These are phyloP conservation scores for Tolypocladium endophyticum DNA, from an alignment of 2,329 filamentous ascomycete genomes.

Conservation along the genomic window DNA sequence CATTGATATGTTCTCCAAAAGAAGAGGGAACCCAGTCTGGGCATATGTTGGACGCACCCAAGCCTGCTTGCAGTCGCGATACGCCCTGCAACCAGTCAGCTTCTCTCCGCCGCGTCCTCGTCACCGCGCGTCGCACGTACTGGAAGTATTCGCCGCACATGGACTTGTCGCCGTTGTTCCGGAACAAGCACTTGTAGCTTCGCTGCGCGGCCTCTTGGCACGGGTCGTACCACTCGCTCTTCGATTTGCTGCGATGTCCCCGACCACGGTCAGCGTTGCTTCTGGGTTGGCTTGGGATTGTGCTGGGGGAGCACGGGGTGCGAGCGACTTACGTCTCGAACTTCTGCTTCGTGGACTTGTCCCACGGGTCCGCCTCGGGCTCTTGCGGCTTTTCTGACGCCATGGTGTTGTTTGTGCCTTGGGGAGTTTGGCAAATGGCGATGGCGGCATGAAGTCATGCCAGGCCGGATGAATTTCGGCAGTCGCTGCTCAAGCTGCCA, in stretches of 20 bases:
- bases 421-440: neutral
- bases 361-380: conserved; percentile 34
- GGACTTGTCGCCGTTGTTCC: conserved; percentile 76
- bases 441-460: conserved; percentile 4
- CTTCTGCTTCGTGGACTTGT: conserved; percentile 48
- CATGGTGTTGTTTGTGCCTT: neutral
- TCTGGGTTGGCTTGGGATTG: neutral
- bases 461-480: conserved; percentile 9
- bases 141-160: conserved; percentile 96
- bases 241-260: conserved; percentile 57
- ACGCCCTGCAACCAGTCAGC: conserved; percentile 52
- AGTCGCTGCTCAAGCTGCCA: neutral
- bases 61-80: conserved; percentile 87
- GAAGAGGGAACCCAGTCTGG: neutral
- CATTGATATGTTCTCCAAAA: neutral
- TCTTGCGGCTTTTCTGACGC: conserved; percentile 6
- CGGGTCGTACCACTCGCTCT: conserved; percentile 87
- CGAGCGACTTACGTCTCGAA: conserved; percentile 47
- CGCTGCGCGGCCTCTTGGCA: conserved; percentile 84
- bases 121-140: conserved; percentile 40
- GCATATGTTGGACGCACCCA: conserved; percentile 52
- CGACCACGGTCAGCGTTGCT: neutral
- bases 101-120: neutral
- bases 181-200: conserved; percentile 79
- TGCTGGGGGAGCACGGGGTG: neutral